Percentiles rank a stretch among this genome's conserved stretches.
Conservation (phyloP, 495 filamentous ascomycete genomes). For the Penicillium robsamsonii region DNA sequence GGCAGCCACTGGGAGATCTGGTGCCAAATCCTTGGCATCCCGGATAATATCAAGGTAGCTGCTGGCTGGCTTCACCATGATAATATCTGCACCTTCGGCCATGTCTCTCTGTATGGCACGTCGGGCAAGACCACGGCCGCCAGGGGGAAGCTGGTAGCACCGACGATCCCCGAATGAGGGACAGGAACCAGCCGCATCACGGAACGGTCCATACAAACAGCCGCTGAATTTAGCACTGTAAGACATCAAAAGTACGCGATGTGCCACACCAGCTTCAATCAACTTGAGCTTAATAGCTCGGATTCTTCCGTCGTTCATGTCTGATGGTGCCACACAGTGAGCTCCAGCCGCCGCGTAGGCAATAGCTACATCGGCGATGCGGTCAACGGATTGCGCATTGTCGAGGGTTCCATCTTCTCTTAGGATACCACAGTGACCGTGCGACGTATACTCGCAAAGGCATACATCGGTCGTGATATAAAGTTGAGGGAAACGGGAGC, state of each 20-base stretch:
- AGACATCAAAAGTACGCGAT: slow-evolving; percentile 89
- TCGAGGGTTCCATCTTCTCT: slow-evolving; percentile 88
- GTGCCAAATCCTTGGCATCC: slow-evolving; percentile 89
- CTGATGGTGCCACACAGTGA: slow-evolving; percentile 93
- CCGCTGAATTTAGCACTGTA: slow-evolving; percentile 97
- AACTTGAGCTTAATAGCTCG: slow-evolving; percentile 95
- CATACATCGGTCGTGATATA: slow-evolving; percentile 93
- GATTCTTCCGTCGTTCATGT: slow-evolving; percentile 98
- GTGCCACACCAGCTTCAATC: slow-evolving; percentile 85
- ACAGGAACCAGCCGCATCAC: slow-evolving; percentile 88
- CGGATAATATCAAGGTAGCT: slow-evolving; percentile 95
- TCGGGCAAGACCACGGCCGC: slow-evolving; percentile 87
- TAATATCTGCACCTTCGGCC: slow-evolving; percentile 90
- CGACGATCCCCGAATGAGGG: slow-evolving; percentile 92
- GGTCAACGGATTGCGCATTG: slow-evolving; percentile 86
- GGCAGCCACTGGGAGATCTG: slow-evolving; percentile 85
- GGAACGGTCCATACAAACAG: slow-evolving; percentile 94
- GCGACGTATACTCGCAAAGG: slow-evolving; percentile 98
- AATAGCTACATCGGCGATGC: slow-evolving; percentile 88
- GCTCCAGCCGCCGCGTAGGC: slow-evolving; percentile 91
- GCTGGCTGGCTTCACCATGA: slow-evolving; percentile 97
- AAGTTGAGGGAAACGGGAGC: slow-evolving; percentile 77
- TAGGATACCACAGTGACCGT: slow-evolving; percentile 95
- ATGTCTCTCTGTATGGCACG: slow-evolving; percentile 90
- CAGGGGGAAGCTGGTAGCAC: slow-evolving; percentile 94